Evolutionary conservation across 1,284 basidiomycete genomes (phyloP).

Genomic region (Anthracocystis setariae): DNA sequence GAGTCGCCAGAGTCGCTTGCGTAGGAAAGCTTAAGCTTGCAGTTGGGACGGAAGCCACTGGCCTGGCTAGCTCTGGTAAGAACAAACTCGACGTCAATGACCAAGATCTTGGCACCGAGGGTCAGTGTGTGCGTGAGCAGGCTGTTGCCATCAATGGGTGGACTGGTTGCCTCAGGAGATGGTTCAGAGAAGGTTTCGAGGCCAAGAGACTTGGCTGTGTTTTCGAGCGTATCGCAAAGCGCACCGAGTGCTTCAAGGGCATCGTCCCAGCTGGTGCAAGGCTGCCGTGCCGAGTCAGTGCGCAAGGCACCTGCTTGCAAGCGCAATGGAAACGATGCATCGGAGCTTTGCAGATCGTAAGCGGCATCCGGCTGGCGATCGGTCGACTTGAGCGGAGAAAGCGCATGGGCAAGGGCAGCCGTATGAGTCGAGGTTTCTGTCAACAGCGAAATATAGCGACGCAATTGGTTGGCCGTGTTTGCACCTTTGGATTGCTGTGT

Average conservation of each 20-base stretch:
- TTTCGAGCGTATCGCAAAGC: slow-evolving; percentile 36
- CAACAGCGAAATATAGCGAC: slow-evolving; percentile 41
- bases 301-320: slow-evolving; percentile 24
- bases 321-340: slow-evolving; percentile 9
- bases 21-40: slow-evolving; percentile 43
- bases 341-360: not conserved
- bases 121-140: slow-evolving; percentile 33
- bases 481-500: slow-evolving; percentile 8
- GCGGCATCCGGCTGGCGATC: not conserved
- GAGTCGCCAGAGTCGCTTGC: slow-evolving; percentile 37
- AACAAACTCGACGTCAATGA: slow-evolving; percentile 46
- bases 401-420: slow-evolving; percentile 37
- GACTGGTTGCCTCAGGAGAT: slow-evolving; percentile 13
- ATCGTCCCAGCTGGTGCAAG: slow-evolving; percentile 1
- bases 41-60: slow-evolving; percentile 12
- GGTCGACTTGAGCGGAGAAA: slow-evolving; percentile 33
- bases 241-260: slow-evolving; percentile 25
- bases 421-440: slow-evolving; percentile 45
- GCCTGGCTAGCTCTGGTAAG: not conserved
- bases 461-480: slow-evolving; percentile 24
- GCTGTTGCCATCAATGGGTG: not conserved
- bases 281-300: not conserved
- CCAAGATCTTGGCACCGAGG: slow-evolving; percentile 47
- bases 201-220: slow-evolving; percentile 24
- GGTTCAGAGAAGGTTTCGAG: slow-evolving; percentile 47